Evolutionary conservation across 306 rosid species (phyloP).

Genomic region (Hippophae rhamnoides): DNA sequence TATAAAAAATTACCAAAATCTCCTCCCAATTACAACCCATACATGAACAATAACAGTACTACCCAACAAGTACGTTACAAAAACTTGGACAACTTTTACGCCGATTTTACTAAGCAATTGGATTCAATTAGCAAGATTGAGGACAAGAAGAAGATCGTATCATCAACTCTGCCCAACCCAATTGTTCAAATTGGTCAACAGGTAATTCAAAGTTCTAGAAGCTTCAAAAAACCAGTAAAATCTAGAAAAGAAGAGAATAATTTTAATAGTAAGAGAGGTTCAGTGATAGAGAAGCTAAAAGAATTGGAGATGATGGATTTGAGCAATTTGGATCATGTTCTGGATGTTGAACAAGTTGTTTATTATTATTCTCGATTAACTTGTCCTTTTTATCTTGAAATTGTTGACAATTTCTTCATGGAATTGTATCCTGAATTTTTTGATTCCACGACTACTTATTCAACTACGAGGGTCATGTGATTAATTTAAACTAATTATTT

Average conservation of each 20-base stretch:
- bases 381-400: conserved; percentile 71
- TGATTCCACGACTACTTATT: conserved; percentile 25
- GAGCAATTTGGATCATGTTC: conserved; percentile 55
- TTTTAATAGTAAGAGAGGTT: too few species aligned
- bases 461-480: neutral
- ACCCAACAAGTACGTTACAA: conserved; percentile 17
- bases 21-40: conserved; percentile 19
- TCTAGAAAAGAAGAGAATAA: too few species aligned
- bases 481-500: too few species aligned
- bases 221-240: too few species aligned
- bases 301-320: conserved; percentile 70
- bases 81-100: conserved; percentile 36
- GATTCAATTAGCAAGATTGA: too few species aligned
- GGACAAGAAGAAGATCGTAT: too few species aligned
- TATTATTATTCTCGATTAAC: conserved; percentile 76
- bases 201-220: too few species aligned
- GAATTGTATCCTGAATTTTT: conserved; percentile 58
- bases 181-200: too few species aligned
- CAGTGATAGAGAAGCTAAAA: conserved; percentile 55
- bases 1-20: conserved; percentile 71
- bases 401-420: conserved; percentile 73
- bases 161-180: too few species aligned
- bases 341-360: conserved; percentile 86
- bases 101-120: conserved; percentile 8
- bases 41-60: conserved; percentile 16